Evolutionary conservation across 441 rosid species (phyloP).

Genomic region (Croton laevigatus): DNA sequence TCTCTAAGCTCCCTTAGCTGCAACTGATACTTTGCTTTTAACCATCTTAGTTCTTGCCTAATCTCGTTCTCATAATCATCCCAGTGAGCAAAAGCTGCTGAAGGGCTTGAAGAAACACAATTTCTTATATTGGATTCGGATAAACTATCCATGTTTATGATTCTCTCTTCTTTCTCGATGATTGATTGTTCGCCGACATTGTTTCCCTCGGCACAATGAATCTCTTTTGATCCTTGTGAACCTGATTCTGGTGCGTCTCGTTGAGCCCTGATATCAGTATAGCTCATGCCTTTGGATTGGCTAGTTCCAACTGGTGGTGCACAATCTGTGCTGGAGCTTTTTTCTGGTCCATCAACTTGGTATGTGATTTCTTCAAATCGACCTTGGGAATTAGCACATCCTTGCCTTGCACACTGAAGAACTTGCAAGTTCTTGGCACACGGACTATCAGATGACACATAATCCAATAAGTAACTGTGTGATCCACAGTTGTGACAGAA

Average conservation of each 20-base stretch:
- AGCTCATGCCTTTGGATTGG: constrained; percentile 32
- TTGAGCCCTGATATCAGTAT: constrained; percentile 63
- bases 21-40: constrained; percentile 69
- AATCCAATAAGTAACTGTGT: constrained; percentile 45
- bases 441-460: constrained; percentile 42
- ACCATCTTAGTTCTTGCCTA: constrained; percentile 75
- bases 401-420: constrained; percentile 43
- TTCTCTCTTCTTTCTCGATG: constrained; percentile 28
- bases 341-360: constrained; percentile 57
- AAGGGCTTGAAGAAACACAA: constrained; percentile 26
- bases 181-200: constrained; percentile 21
- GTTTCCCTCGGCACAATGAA: constrained; percentile 36
- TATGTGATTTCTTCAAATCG: constrained; percentile 84
- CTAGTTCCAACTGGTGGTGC: constrained; percentile 26
- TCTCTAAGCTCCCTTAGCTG: constrained; percentile 58
- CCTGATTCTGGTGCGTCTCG: constrained; percentile 44
- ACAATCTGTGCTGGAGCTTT: constrained; percentile 29
- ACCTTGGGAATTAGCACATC: constrained; percentile 60
- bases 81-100: constrained; percentile 23
- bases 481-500: constrained; percentile 52
- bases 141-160: constrained; percentile 28
- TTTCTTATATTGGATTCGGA: constrained; percentile 25
- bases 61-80: constrained; percentile 62
- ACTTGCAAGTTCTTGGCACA: constrained; percentile 40
- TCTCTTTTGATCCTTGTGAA: constrained; percentile 31